These are phyloP conservation scores for Cercophora samala DNA, from an alignment of 495 filamentous ascomycete genomes.

Conservation along the genomic window DNA sequence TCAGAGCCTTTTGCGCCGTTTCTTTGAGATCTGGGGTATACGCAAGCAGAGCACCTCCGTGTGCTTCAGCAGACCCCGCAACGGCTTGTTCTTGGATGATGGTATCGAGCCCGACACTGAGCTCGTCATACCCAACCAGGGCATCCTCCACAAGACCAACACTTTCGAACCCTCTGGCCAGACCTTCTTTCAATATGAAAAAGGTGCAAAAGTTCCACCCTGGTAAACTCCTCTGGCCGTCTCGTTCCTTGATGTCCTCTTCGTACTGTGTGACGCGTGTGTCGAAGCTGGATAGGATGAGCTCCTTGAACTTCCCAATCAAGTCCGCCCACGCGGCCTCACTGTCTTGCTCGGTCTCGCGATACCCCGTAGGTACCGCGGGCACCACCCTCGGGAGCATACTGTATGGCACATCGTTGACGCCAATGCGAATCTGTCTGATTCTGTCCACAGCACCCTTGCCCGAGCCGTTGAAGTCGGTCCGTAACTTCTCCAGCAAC, in stretches of 20 bases:
- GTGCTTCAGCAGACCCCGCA: conserved; percentile 51
- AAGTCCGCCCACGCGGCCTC: conserved; percentile 78
- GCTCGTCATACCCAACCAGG: conserved; percentile 86
- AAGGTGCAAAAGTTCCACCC: conserved; percentile 99
- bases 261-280: conserved; percentile 90
- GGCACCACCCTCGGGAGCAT: conserved; percentile 54
- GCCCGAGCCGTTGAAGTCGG: conserved; percentile 85
- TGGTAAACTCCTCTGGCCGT: conserved; percentile 79
- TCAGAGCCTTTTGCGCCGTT: conserved; percentile 49
- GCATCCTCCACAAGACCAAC: conserved; percentile 96
- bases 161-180: conserved; percentile 91
- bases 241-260: conserved; percentile 92
- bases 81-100: conserved; percentile 71
- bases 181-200: conserved; percentile 93
- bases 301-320: conserved; percentile 77
- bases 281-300: conserved; percentile 88
- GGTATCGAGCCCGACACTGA: conserved; percentile 77
- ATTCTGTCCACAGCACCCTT: conserved; percentile 77
- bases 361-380: conserved; percentile 54
- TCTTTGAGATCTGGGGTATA: conserved; percentile 70
- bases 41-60: conserved; percentile 62
- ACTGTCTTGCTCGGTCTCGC: conserved; percentile 64
- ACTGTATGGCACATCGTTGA: conserved; percentile 59
- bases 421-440: conserved; percentile 74
- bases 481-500: conserved; percentile 82